These are phyloP conservation scores for Lasiodiplodia hormozganensis DNA, from an alignment of 2,329 filamentous ascomycete genomes.

Conservation along the genomic window DNA sequence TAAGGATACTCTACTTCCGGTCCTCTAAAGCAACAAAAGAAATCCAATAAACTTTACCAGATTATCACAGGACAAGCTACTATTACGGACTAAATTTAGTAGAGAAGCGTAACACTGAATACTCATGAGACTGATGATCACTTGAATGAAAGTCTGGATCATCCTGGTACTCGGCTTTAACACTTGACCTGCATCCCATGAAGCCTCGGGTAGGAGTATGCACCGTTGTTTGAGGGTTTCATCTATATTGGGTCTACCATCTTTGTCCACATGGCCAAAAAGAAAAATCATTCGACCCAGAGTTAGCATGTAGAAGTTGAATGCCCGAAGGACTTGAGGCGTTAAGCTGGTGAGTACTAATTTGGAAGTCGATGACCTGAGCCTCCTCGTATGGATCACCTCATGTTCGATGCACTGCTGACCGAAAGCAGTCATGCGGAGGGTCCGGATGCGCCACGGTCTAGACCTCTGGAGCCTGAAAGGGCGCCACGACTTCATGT, in stretches of 20 bases:
- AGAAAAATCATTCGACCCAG: not conserved
- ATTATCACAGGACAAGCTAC: too few species aligned
- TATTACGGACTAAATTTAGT: too few species aligned
- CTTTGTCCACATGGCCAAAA: not conserved
- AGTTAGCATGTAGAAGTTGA: not conserved
- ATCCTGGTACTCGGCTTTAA: not conserved
- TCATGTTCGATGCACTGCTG: conserved; percentile 14
- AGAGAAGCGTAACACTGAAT: too few species aligned
- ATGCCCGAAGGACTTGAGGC: not conserved
- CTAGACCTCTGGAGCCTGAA: not conserved
- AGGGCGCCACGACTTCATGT: conserved; percentile 7
- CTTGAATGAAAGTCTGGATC: too few species aligned
- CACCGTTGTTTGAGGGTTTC: not conserved
- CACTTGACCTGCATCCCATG: not conserved
- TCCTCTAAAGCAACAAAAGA: too few species aligned
- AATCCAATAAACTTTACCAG: too few species aligned
- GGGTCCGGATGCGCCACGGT: conserved; percentile 8
- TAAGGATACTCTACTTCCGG: too few species aligned
- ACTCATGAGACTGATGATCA: too few species aligned
- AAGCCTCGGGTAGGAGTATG: not conserved
- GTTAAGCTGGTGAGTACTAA: not conserved
- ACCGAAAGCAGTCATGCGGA: conserved; percentile 17
- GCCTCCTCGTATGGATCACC: conserved; percentile 18
- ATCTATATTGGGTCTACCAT: not conserved
- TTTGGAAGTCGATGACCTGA: conserved; percentile 2